These are phyloP conservation scores for Diplodia seriata DNA, from an alignment of 2,329 filamentous ascomycete species.

Conservation along the genomic window DNA sequence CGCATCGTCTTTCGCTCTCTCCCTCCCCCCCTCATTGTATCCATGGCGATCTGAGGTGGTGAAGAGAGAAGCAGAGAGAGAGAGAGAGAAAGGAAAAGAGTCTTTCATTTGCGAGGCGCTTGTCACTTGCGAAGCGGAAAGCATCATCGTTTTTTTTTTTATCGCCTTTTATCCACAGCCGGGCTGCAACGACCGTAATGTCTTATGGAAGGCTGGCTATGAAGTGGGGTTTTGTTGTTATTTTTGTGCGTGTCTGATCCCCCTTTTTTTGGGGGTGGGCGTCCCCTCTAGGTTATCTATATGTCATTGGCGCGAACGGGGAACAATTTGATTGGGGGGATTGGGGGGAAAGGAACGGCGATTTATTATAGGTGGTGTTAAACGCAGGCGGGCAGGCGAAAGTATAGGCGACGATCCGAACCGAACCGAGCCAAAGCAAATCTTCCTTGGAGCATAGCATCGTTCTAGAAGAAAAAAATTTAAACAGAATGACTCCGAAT, in stretches of 20 bases:
- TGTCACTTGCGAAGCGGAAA: not conserved
- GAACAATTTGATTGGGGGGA: not conserved
- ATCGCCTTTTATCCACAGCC: not conserved
- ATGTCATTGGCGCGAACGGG: not conserved
- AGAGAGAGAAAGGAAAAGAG: not conserved
- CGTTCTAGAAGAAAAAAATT: not conserved
- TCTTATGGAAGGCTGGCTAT: conserved; percentile 6
- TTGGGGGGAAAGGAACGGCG: too few species aligned
- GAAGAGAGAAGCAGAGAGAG: not conserved
- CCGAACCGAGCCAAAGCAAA: too few species aligned
- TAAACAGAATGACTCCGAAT: not conserved
- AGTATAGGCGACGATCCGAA: not conserved
- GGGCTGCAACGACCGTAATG: conserved; percentile 25
- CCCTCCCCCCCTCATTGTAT: too few species aligned
- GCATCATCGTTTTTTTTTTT: not conserved
- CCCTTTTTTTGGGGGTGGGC: not conserved
- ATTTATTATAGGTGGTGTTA: too few species aligned
- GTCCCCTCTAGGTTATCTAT: not conserved
- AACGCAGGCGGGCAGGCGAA: not conserved
- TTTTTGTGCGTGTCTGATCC: not conserved
- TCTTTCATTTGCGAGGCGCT: not conserved
- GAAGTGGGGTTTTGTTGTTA: not conserved
- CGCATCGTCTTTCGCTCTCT: not conserved
- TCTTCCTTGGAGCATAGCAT: not conserved
- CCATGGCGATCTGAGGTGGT: not conserved